Percentiles rank a stretch among this genome's conserved stretches.
Evolutionary conservation across 495 filamentous ascomycete species (phyloP).

Genomic region (Aspergillus funiculosus): DNA sequence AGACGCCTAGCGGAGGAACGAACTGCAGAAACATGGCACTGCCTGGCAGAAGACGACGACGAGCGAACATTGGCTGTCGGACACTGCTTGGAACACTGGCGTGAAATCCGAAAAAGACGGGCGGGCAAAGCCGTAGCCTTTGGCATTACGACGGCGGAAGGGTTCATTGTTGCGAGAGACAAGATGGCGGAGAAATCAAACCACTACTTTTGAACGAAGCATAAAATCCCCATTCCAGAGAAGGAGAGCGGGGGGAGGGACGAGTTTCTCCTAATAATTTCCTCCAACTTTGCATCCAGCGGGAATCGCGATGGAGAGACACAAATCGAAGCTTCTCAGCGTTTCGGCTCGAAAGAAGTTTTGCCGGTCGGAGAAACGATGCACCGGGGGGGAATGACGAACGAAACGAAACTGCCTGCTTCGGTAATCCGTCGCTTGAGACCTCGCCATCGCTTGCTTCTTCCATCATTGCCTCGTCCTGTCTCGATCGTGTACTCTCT

Average conservation of each 20-base stretch:
- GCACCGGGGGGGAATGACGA: conserved; percentile 23
- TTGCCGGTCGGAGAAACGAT: conserved; percentile 30
- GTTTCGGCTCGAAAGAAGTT: conserved; percentile 26
- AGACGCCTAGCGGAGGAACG: conserved; percentile 22
- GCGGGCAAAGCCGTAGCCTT: conserved; percentile 44
- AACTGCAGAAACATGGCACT: conserved; percentile 25
- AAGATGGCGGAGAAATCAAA: conserved; percentile 1
- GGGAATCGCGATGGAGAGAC: conserved; percentile 17
- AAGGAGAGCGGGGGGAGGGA: neutral
- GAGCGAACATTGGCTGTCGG: conserved; percentile 19
- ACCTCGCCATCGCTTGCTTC: conserved; percentile 19
- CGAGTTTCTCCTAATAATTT: conserved; percentile 5
- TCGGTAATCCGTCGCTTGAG: conserved; percentile 28
- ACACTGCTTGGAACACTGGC: conserved; percentile 33
- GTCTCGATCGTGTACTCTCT: conserved; percentile 12
- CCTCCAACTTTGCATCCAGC: too few species aligned
- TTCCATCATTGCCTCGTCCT: conserved; percentile 8
- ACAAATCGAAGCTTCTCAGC: conserved; percentile 37
- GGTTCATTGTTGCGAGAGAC: conserved; percentile 30
- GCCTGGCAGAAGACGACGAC: conserved; percentile 23
- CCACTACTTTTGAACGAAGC: neutral
- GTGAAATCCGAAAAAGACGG: conserved; percentile 37
- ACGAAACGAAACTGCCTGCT: conserved; percentile 35
- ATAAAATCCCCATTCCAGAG: conserved; percentile 12
- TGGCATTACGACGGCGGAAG: conserved; percentile 38